Percentiles rank a stretch among this genome's conserved stretches.
Conservation (phyloP, 371 early-diverging fungal species). For the Haplosporangium sp. region DNA sequence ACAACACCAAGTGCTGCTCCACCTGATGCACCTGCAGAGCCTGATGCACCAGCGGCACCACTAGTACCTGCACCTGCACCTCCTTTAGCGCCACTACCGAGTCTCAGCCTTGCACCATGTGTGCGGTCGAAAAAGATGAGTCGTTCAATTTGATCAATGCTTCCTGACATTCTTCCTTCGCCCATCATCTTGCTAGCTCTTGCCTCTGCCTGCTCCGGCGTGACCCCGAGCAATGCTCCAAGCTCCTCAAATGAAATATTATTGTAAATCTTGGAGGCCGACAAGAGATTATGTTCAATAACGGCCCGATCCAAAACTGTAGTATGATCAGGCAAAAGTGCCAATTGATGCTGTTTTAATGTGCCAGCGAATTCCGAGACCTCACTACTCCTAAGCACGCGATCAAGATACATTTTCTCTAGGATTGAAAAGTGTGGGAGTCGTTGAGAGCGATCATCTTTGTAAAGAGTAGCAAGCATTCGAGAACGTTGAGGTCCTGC, state of each 20-base stretch:
- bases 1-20: slow-evolving; percentile 32
- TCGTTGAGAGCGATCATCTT: slow-evolving; percentile 86
- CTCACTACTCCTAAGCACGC: slow-evolving; percentile 81
- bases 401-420: slow-evolving; percentile 92
- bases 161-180: slow-evolving; percentile 88
- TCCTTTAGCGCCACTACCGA: slow-evolving; percentile 36
- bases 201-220: slow-evolving; percentile 85
- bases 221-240: slow-evolving; percentile 80
- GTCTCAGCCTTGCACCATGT: slow-evolving; percentile 40
- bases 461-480: slow-evolving; percentile 90
- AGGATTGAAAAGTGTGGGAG: slow-evolving; percentile 78
- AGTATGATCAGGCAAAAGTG: slow-evolving; percentile 74
- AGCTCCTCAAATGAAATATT: slow-evolving; percentile 89
- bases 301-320: slow-evolving; percentile 94
- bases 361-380: slow-evolving; percentile 82
- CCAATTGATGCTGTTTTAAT: slow-evolving; percentile 85
- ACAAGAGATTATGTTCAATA: slow-evolving; percentile 92
- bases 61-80: slow-evolving; percentile 26
- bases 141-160: slow-evolving; percentile 91
- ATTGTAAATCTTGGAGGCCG: slow-evolving; percentile 89
- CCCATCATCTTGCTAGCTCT: slow-evolving; percentile 90
- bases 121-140: slow-evolving; percentile 86
- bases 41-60: slow-evolving; percentile 33
- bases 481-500: slow-evolving; percentile 94
- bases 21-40: slow-evolving; percentile 13